Percentiles rank a stretch among this genome's conserved stretches.
Conservation (phyloP, 2,329 filamentous ascomycete genomes). For the Fusarium buharicum region DNA sequence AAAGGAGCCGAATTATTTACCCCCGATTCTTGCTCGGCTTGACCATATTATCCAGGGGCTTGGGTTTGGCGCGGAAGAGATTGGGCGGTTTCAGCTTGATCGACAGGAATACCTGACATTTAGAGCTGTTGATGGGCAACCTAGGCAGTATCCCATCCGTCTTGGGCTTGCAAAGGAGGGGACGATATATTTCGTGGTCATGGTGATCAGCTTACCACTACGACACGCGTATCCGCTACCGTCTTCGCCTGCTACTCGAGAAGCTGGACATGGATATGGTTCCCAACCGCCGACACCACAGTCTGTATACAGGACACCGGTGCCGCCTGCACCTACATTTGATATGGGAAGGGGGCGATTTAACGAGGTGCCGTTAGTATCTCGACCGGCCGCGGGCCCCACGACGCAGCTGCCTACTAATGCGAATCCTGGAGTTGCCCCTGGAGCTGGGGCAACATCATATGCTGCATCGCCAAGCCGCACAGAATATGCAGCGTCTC, state of each 20-base stretch:
- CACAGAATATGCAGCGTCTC: slow-evolving; percentile 57
- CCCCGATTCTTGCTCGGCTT: slow-evolving; percentile 69
- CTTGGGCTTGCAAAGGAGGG: slow-evolving; percentile 69
- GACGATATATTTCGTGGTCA: slow-evolving; percentile 70
- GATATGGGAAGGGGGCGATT: slow-evolving; percentile 58
- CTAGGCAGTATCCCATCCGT: slow-evolving; percentile 60
- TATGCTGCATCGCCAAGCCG: slow-evolving; percentile 60
- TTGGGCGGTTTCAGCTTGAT: slow-evolving; percentile 63
- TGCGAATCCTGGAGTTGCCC: slow-evolving; percentile 38
- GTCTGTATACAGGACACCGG: slow-evolving; percentile 54
- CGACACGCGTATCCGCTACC: slow-evolving; percentile 56
- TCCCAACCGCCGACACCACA: slow-evolving; percentile 48
- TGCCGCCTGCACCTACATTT: slow-evolving; percentile 59
- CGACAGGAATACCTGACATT: slow-evolving; percentile 67
- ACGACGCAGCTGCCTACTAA: slow-evolving; percentile 49
- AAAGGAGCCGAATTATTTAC: slow-evolving; percentile 70
- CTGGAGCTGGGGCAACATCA: slow-evolving; percentile 21
- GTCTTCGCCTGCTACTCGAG: slow-evolving; percentile 58
- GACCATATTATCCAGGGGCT: slow-evolving; percentile 65
- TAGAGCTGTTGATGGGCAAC: slow-evolving; percentile 61
- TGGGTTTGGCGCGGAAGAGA: slow-evolving; percentile 64
- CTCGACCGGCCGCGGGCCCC: slow-evolving; percentile 40
- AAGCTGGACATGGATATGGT: slow-evolving; percentile 56
- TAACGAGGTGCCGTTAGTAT: slow-evolving; percentile 47
- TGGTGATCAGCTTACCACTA: slow-evolving; percentile 55